Percentiles rank a stretch among this genome's conserved stretches.
phyloP scores from a whole-genome alignment of 768 basidiomycete species.

The Cubamyces sp. region DNA sequence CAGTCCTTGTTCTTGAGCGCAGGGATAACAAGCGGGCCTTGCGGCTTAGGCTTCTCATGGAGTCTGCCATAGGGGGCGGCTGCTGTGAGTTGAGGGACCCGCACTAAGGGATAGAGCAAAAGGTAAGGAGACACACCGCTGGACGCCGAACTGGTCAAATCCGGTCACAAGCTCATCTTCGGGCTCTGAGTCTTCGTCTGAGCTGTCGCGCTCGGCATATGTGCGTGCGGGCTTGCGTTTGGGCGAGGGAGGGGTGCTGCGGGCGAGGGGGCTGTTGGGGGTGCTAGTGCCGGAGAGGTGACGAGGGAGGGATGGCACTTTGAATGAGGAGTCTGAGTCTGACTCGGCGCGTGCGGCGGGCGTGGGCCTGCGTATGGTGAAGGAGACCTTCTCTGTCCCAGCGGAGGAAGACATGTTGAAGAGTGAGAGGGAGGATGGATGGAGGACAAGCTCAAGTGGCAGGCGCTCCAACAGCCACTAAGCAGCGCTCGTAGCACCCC shows the following conservation, averaged over 20 bases:
- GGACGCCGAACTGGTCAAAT: constrained; percentile 72
- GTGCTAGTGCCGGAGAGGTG: constrained; percentile 49
- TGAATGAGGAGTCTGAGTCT: constrained; percentile 54
- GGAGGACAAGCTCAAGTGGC: background rate
- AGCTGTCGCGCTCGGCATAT: constrained; percentile 50
- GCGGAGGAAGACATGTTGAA: constrained; percentile 23
- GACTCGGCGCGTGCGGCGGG: constrained; percentile 70
- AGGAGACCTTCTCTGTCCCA: constrained; percentile 63
- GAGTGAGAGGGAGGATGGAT: background rate
- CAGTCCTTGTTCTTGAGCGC: constrained; percentile 89
- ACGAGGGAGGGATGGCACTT: constrained; percentile 62
- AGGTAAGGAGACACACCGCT: constrained; percentile 73
- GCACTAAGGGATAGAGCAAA: constrained; percentile 29
- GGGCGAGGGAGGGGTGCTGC: constrained; percentile 54
- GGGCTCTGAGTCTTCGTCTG: constrained; percentile 53
- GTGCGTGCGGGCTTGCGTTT: constrained; percentile 28
- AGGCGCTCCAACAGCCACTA: background rate
- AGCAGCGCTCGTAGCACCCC: background rate
- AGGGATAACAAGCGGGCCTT: constrained; percentile 82
- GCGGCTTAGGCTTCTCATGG: constrained; percentile 48
- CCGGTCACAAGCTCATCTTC: constrained; percentile 74
- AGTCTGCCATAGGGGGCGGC: constrained; percentile 45
- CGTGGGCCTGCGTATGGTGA: constrained; percentile 82
- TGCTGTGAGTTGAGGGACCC: constrained; percentile 78
- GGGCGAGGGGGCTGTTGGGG: constrained; percentile 60